Conservation (phyloP, 192 early-diverging fungal genomes). For the Funneliformis mosseae region DNA sequence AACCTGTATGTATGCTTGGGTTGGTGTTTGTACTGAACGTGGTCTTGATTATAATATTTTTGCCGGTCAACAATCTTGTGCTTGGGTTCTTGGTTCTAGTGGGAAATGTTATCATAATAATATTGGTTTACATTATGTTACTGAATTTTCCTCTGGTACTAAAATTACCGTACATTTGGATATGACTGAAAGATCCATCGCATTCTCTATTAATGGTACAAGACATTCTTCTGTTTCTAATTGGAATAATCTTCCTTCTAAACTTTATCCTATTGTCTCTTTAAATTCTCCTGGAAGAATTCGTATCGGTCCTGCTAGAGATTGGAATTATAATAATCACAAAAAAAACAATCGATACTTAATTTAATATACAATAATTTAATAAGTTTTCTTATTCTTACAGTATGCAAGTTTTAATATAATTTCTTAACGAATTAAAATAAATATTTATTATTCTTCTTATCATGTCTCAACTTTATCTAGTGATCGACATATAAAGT, state of each 20-base stretch:
- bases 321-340: not conserved
- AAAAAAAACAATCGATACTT: not conserved
- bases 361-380: too few species aligned
- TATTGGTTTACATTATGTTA: not conserved
- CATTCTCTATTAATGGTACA: slow-evolving; percentile 24
- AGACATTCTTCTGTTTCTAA: not conserved
- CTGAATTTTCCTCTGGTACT: slow-evolving; percentile 3
- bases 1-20: not conserved
- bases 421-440: too few species aligned
- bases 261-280: slow-evolving; percentile 23
- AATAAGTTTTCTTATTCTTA: too few species aligned
- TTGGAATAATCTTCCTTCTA: slow-evolving; percentile 25
- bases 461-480: too few species aligned
- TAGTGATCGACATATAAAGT: too few species aligned
- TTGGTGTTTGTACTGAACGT: slow-evolving; percentile 9
- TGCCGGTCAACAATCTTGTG: not conserved
- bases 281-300: slow-evolving; percentile 8
- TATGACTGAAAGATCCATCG: slow-evolving; percentile 17
- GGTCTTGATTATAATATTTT: slow-evolving; percentile 8
- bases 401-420: too few species aligned
- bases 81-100: not conserved
- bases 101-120: slow-evolving; percentile 12
- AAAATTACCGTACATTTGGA: slow-evolving; percentile 27
- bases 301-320: not conserved
- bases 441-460: too few species aligned